Base-by-base conservation (phyloP, 768 basidiomycete species). In the Trametes cinnabarina region DNA sequence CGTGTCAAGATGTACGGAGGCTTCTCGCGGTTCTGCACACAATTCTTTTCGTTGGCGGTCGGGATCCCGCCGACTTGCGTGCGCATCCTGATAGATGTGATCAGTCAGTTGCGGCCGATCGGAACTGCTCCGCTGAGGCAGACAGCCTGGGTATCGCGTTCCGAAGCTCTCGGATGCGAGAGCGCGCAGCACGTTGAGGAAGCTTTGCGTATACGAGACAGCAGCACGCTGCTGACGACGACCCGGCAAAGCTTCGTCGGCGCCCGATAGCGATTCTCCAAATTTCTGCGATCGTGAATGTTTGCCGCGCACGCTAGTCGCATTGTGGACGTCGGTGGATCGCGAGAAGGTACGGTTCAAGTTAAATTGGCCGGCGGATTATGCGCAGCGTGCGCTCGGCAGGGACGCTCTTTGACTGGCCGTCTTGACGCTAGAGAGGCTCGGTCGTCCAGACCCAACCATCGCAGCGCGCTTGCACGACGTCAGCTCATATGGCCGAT, bases 41-140 rank as follows among this genome's bases (percentile, higher is more conserved):
- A 32, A 32, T 12, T 32, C 30, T 6, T 7, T 32, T 6, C 30
- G 12, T 32, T 32, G 7, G 30, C 30, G 30, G 30, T 32, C 30
- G 30, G 30, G 7, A 12, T 6, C 12, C 6, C 30, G 30, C 30
- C 30, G 30, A 6, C 30, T 32, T 32, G 30, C 7, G 22, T 28
- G 30, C 46, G 44, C 28, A 41, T 4, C 23, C 14, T 58, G 57
- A 52, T 44, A 58, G 57, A 58, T 58, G 57, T 47, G 44, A 58
- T 58, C 57, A 58, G 26, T 58, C 57, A 47, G 20, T 26, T n/a
- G 17, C 26, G 53, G 43, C 43, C 53, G 43, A 47, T 47, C 53
- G 53, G 53, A 55, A 44, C 34, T n/a, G 14, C 35, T 37, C 23
- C 34, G 43, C 23, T 37, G 34, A 30, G 12, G 35, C 4, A 12